phyloP scores from a whole-genome alignment of 208 protist genomes.

The Entamoeba dispar region DNA sequence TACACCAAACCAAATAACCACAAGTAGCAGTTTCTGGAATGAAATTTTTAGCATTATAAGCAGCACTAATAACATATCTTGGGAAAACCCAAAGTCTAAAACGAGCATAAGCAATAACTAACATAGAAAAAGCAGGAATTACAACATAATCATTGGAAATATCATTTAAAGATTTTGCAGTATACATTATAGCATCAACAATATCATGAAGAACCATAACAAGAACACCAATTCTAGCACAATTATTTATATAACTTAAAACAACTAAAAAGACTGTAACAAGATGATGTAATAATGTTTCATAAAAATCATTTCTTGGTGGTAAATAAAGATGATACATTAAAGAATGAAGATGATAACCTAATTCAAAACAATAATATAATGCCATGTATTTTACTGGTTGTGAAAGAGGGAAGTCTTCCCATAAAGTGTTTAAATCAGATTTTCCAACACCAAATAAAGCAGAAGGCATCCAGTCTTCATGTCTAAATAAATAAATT shows the following conservation, averaged over 20 bases:
- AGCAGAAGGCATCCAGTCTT: background rate
- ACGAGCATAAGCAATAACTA: background rate
- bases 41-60: background rate
- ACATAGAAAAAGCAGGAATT: background rate
- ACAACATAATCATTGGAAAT: background rate
- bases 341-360: background rate
- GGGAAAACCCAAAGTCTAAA: background rate
- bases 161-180: background rate
- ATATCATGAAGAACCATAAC: background rate
- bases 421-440: background rate
- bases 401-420: background rate
- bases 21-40: background rate
- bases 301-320: background rate
- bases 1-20: background rate
- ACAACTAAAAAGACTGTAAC: background rate
- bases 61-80: background rate
- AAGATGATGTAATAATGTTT: background rate
- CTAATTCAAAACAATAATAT: background rate
- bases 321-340: background rate
- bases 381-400: background rate
- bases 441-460: background rate
- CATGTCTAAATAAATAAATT: background rate
- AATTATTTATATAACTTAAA: background rate
- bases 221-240: background rate
- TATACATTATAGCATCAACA: background rate